Base-by-base conservation (phyloP, 2,329 filamentous ascomycete species). In the Chrysoporthe austroafricana region DNA sequence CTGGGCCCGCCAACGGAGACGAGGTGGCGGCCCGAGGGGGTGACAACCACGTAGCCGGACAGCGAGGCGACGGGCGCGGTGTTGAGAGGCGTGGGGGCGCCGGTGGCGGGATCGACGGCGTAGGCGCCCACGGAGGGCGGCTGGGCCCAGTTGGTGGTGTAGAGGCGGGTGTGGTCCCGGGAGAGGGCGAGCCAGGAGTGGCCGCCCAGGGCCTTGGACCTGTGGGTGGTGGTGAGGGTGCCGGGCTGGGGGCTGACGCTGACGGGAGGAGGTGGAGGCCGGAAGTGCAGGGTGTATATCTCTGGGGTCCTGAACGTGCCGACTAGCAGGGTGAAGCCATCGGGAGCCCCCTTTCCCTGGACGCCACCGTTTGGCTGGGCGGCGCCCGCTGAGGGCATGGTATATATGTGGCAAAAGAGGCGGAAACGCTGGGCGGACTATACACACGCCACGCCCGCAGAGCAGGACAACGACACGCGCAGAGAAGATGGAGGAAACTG, bases 141-240 rank as follows among this genome's bases (percentile, higher is more conserved):
- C 1, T 68, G n/a, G 18, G 68, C 52, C 70, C 70, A 72, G 42
- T 64, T 54, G 14, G 71, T 70, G 11, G 68, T 62, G 57, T 72
- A 71, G 18, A 72, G 66, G 14, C 59, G 64, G 8, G 63, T 63
- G 56, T 69, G 69, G 48, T 71, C 57, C 9, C 44, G 60, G 9
- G 70, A 70, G 44, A 72, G 64, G 43, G 70, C 62, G 34, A 72
- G 71, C 71, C 71, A 72, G 32, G 70, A 70, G 63, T 72, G 71
- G 32, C 67, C 65, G 36, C 62, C 70, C 4, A 62, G 59, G 34
- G 70, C 67, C 6, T 67, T 36, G 63, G 65, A 64, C 16, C 52
- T 66, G 48, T 66, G 26, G 9, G 66, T 43, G 9, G 71, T 43
- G 36, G 58, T 64, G 57, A 73, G 59, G 52, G 56, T 36, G 34